phyloP scores from a whole-genome alignment of 371 early-diverging fungal genomes.

The Mortierella sp. region DNA sequence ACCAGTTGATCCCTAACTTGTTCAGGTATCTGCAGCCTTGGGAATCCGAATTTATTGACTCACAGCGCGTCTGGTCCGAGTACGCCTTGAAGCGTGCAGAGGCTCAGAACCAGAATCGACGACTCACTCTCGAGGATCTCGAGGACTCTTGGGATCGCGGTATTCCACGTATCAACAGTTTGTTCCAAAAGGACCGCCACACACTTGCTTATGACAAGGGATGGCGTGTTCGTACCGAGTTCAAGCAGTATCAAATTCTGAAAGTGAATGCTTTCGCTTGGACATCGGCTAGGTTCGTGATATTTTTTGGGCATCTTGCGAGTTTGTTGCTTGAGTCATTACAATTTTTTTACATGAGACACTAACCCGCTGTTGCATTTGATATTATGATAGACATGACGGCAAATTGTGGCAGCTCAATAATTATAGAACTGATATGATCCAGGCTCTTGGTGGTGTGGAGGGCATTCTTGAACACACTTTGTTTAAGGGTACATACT shows the following conservation, averaged over 20 bases:
- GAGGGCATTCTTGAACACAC: conserved; percentile 99
- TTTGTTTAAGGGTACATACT: conserved; percentile 97
- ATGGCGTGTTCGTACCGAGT: conserved; percentile 97
- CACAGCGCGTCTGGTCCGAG: conserved; percentile 99
- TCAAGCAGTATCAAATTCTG: conserved; percentile 96
- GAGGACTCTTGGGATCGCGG: conserved; percentile 99
- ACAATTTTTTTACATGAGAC: not conserved
- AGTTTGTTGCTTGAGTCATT: not conserved
- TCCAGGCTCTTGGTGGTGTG: conserved; percentile 98
- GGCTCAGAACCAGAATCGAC: conserved; percentile 95
- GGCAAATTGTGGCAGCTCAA: conserved; percentile 98
- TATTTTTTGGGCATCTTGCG: not conserved
- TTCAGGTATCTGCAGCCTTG: conserved; percentile 98
- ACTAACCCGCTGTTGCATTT: not conserved
- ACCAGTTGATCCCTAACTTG: conserved; percentile 97
- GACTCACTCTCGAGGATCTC: conserved; percentile 96
- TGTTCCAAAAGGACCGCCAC: conserved; percentile 96
- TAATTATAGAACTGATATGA: conserved; percentile 98
- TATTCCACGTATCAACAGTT: conserved; percentile 98
- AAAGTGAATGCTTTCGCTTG: conserved; percentile 98
- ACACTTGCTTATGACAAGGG: conserved; percentile 99
- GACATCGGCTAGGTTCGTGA: conserved; percentile 74
- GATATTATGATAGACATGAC: conserved; percentile 80
- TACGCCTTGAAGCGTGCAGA: conserved; percentile 98
- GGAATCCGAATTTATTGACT: conserved; percentile 98